Evolutionary conservation across 352 stramenopile species (phyloP).

Genomic region (Pythium volutum): DNA sequence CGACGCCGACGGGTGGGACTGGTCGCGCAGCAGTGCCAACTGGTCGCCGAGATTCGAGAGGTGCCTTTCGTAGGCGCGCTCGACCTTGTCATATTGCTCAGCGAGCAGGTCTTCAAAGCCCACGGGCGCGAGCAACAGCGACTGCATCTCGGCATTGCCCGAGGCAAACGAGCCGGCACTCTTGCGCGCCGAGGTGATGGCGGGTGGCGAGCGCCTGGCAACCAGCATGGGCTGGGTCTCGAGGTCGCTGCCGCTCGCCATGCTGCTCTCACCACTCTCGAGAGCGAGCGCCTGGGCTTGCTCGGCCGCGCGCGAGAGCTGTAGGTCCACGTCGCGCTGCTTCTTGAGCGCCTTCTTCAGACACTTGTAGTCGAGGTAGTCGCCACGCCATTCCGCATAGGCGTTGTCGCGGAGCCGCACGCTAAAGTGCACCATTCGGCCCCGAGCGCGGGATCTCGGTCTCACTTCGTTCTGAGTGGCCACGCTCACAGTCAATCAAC

Average conservation of each 20-base stretch:
- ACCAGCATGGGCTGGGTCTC: slow-evolving; percentile 3
- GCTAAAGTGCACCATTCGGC: slow-evolving; percentile 84
- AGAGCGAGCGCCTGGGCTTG: neutral
- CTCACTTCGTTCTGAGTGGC: neutral
- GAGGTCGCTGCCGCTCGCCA: neutral
- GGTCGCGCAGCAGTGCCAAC: slow-evolving; percentile 77
- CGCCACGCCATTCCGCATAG: slow-evolving; percentile 81
- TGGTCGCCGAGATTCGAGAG: slow-evolving; percentile 76
- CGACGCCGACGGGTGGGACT: slow-evolving; percentile 57
- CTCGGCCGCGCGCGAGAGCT: slow-evolving; percentile 21
- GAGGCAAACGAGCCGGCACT: slow-evolving; percentile 1
- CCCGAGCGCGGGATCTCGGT: neutral
- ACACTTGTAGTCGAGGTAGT: slow-evolving; percentile 89
- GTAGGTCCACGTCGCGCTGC: slow-evolving; percentile 42
- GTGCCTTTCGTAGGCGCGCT: slow-evolving; percentile 90
- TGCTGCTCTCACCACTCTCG: slow-evolving; percentile 14
- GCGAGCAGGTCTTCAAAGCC: slow-evolving; percentile 85
- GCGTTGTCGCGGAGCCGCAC: slow-evolving; percentile 78
- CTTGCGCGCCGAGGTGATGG: neutral
- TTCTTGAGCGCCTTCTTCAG: slow-evolving; percentile 84
- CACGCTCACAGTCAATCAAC: neutral
- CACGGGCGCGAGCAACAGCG: slow-evolving; percentile 29
- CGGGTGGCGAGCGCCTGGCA: neutral
- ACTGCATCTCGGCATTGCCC: slow-evolving; percentile 30
- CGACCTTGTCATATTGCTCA: slow-evolving; percentile 87